Evolutionary conservation across 768 basidiomycete genomes (phyloP).

Genomic region (Lactarius hengduanensis): DNA sequence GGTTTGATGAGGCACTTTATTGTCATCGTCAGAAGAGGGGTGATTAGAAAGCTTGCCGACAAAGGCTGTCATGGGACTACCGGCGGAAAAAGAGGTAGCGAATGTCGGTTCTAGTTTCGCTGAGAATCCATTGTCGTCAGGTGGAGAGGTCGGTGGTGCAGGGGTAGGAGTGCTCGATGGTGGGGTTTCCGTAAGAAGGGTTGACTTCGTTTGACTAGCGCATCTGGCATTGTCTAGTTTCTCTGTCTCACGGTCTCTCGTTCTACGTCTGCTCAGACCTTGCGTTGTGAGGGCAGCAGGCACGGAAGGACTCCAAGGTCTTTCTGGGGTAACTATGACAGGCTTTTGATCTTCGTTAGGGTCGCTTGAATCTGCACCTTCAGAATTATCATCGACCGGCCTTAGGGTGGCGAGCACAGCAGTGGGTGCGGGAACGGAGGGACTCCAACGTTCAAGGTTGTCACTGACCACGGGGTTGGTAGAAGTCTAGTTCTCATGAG

Average conservation of each 20-base stretch:
- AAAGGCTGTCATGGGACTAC: slow-evolving; percentile 50
- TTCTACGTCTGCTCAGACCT: slow-evolving; percentile 15
- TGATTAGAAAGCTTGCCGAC: slow-evolving; percentile 34
- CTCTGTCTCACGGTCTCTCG: slow-evolving; percentile 2
- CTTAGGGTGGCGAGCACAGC: not conserved
- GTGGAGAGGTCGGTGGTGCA: slow-evolving; percentile 14
- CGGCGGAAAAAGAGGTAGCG: slow-evolving; percentile 47
- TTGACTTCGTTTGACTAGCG: not conserved
- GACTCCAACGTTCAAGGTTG: slow-evolving; percentile 20
- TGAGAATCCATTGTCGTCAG: not conserved
- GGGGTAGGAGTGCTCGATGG: slow-evolving; percentile 26
- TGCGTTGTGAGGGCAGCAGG: slow-evolving; percentile 22
- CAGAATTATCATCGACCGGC: slow-evolving; percentile 16
- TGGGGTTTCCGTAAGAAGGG: not conserved
- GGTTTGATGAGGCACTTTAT: slow-evolving; percentile 7
- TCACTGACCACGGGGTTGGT: not conserved
- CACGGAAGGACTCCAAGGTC: slow-evolving; percentile 27
- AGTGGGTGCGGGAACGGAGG: slow-evolving; percentile 17
- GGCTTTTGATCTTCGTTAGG: slow-evolving; percentile 8
- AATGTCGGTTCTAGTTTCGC: slow-evolving; percentile 10
- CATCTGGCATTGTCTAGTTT: slow-evolving; percentile 4
- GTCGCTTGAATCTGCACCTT: slow-evolving; percentile 9
- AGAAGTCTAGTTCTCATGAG: slow-evolving; percentile 13
- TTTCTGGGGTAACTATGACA: slow-evolving; percentile 9
- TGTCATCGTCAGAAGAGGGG: slow-evolving; percentile 6